These are phyloP conservation scores for Myriosclerotinia curreyana DNA, from an alignment of 2,329 filamentous ascomycete species.

Conservation along the genomic window DNA sequence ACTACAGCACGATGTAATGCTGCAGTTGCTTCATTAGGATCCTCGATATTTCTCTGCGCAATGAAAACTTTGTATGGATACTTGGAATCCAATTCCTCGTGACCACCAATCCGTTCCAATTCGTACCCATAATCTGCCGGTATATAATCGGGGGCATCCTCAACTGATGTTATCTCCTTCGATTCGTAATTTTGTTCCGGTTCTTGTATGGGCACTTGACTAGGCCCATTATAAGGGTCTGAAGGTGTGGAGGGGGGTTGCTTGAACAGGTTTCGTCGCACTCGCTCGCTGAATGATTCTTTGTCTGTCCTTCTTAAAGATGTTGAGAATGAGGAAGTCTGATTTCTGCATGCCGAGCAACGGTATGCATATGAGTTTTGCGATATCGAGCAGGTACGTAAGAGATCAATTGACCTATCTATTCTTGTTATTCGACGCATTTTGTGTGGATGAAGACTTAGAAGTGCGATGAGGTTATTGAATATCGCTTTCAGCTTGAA, in stretches of 20 bases:
- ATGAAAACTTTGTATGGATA: conserved; percentile 46
- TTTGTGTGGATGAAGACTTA: conserved; percentile 16
- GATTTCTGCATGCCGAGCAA: conserved; percentile 34
- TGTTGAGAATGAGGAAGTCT: conserved; percentile 36
- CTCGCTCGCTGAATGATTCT: conserved; percentile 44
- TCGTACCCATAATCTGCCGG: conserved; percentile 51
- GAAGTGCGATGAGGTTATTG: conserved; percentile 3
- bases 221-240: conserved; percentile 47
- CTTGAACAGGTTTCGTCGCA: conserved; percentile 50
- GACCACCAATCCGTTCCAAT: conserved; percentile 52
- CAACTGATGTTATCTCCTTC: conserved; percentile 14
- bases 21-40: conserved; percentile 41
- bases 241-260: conserved; percentile 48
- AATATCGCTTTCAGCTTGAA: conserved; percentile 26
- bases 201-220: conserved; percentile 30
- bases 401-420: conserved; percentile 36
- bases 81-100: conserved; percentile 41
- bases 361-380: conserved; percentile 27
- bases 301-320: conserved; percentile 27
- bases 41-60: conserved; percentile 39
- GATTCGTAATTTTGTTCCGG: conserved; percentile 22
- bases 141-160: conserved; percentile 41
- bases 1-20: conserved; percentile 55
- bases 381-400: conserved; percentile 24
- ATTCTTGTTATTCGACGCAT: conserved; percentile 39